phyloP scores from a whole-genome alignment of 2,329 filamentous ascomycete genomes.

The Calonectria fujianensis region DNA sequence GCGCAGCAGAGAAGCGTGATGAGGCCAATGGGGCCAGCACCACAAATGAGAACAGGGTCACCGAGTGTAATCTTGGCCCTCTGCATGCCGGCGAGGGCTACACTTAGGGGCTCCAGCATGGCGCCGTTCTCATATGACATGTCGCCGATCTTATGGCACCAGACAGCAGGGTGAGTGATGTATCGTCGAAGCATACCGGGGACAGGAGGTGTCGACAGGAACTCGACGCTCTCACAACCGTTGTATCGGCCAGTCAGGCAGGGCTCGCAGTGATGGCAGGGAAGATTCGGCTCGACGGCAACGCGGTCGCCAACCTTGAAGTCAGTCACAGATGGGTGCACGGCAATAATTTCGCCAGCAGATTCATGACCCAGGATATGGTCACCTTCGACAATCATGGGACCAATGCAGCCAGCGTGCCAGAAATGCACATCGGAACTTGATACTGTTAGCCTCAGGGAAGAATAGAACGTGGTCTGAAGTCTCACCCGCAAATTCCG shows the following conservation, averaged over 20 bases:
- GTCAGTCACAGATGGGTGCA: constrained; percentile 85
- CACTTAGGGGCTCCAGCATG: constrained; percentile 91
- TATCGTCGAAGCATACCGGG: constrained; percentile 92
- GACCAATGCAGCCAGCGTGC: constrained; percentile 95
- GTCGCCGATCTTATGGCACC: constrained; percentile 96
- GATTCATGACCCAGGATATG: constrained; percentile 98
- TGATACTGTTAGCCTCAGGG: constrained; percentile 24
- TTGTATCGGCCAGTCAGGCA: constrained; percentile 97
- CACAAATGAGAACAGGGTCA: constrained; percentile 91
- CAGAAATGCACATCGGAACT: constrained; percentile 98
- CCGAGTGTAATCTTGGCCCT: constrained; percentile 87
- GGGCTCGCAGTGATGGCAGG: constrained; percentile 92
- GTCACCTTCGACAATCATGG: constrained; percentile 92
- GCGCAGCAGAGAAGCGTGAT: constrained; percentile 89
- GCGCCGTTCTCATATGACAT: constrained; percentile 95
- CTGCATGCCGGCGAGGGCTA: constrained; percentile 91
- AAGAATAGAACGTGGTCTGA: constrained; percentile 27
- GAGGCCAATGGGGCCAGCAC: constrained; percentile 94
- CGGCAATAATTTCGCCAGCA: constrained; percentile 87
- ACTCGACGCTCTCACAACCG: constrained; percentile 89
- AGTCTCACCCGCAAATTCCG: constrained; percentile 89
- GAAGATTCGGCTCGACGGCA: constrained; percentile 94
- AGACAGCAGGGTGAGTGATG: constrained; percentile 93
- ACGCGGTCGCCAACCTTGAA: constrained; percentile 92
- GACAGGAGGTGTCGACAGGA: constrained; percentile 93